phyloP scores from a whole-genome alignment of 2,329 filamentous ascomycete species.

The Drechslerella coelobrocha region DNA sequence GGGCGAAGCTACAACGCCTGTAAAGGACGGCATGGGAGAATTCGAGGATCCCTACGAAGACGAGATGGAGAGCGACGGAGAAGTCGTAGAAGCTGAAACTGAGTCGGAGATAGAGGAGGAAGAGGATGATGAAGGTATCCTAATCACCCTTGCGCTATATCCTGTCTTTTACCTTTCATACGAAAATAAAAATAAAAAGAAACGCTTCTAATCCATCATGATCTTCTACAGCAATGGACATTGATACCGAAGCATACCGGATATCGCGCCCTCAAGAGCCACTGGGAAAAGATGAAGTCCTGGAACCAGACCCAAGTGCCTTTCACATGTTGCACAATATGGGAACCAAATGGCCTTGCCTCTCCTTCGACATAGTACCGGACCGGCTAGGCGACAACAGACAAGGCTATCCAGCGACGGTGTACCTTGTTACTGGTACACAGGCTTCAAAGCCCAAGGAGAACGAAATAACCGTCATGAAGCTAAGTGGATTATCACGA shows the following conservation, averaged over 20 bases:
- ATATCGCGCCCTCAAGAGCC: conserved; percentile 79
- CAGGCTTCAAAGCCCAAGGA: conserved; percentile 82
- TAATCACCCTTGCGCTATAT: conserved; percentile 11
- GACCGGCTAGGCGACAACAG: conserved; percentile 87
- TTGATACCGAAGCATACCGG: conserved; percentile 94
- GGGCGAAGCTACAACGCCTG: conserved; percentile 60
- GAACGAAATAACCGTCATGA: conserved; percentile 94
- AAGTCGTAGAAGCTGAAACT: conserved; percentile 67
- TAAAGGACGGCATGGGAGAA: conserved; percentile 65
- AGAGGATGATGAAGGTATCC: conserved; percentile 51
- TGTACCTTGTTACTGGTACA: conserved; percentile 93
- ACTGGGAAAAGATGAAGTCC: conserved; percentile 84
- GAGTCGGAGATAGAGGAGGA: conserved; percentile 81
- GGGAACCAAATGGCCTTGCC: conserved; percentile 93
- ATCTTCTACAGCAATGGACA: conserved; percentile 76
- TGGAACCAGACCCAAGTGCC: conserved; percentile 88
- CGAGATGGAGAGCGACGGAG: conserved; percentile 88
- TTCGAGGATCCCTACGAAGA: conserved; percentile 68
- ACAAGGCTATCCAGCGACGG: conserved; percentile 90
- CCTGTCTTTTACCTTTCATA: too few relatives aligned
- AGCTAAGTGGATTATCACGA: conserved; percentile 86
- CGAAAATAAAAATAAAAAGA: too few relatives aligned
- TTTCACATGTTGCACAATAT: conserved; percentile 98
- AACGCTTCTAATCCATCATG: not conserved
- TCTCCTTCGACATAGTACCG: conserved; percentile 90